Evolutionary conservation across 2,329 filamentous ascomycete species (phyloP).

Genomic region (Xylariaceae sp.): DNA sequence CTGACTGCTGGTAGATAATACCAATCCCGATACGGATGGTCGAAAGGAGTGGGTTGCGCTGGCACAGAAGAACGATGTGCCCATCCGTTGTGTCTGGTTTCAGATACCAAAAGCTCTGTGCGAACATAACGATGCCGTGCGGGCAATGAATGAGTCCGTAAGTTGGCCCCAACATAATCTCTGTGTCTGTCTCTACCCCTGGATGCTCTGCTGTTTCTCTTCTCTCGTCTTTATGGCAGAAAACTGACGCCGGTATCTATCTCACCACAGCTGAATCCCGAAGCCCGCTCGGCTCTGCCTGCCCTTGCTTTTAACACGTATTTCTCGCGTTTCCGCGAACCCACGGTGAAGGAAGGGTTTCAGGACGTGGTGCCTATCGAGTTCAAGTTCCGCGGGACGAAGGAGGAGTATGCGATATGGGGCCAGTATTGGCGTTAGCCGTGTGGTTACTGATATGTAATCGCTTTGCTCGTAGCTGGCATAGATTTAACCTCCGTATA

Average conservation of each 20-base stretch:
- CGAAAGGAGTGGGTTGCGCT: constrained; percentile 74
- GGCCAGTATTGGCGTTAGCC: constrained; percentile 61
- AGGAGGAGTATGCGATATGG: constrained; percentile 69
- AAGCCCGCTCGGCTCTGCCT: constrained; percentile 69
- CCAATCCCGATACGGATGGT: constrained; percentile 79
- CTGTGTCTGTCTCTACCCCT: background rate
- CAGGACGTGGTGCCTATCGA: constrained; percentile 70
- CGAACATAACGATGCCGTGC: constrained; percentile 83
- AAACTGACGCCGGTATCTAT: background rate
- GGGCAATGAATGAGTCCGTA: constrained; percentile 58
- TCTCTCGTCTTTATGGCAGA: background rate
- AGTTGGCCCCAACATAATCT: constrained; percentile 4
- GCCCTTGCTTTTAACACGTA: constrained; percentile 77
- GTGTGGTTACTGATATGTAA: background rate
- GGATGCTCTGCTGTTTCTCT: background rate
- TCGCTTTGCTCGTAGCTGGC: background rate
- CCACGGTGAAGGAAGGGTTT: constrained; percentile 73
- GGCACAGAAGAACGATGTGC: constrained; percentile 64
- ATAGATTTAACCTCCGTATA: background rate
- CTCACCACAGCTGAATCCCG: constrained; percentile 69
- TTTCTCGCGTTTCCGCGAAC: constrained; percentile 66
- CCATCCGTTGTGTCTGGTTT: constrained; percentile 84
- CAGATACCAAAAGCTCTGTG: constrained; percentile 64
- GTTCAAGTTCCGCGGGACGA: constrained; percentile 70
- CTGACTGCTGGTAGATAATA: constrained; percentile 70